phyloP scores from a whole-genome alignment of 2,329 filamentous ascomycete genomes.

The Verticillium longisporum region DNA sequence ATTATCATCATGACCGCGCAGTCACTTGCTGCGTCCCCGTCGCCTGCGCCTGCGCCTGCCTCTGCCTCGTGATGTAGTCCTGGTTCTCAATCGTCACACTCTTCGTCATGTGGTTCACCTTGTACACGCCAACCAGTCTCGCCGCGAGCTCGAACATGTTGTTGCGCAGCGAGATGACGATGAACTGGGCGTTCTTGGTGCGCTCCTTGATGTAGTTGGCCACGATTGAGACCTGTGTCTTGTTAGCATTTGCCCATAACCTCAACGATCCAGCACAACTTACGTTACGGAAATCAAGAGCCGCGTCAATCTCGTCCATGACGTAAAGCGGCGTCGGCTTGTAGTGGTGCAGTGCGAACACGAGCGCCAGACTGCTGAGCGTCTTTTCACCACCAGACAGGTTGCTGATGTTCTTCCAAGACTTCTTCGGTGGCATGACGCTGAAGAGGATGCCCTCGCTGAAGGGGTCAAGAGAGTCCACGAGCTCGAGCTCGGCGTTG shows the following conservation, averaged over 20 bases:
- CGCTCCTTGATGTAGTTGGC: slow-evolving; percentile 98
- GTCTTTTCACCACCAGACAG: slow-evolving; percentile 97
- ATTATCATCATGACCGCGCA: background rate
- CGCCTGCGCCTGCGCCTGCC: slow-evolving; percentile 20
- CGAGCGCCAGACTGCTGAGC: slow-evolving; percentile 80
- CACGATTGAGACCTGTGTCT: slow-evolving; percentile 81
- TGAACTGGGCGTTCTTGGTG: slow-evolving; percentile 98
- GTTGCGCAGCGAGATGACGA: slow-evolving; percentile 94
- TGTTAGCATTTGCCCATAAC: slow-evolving; percentile 3
- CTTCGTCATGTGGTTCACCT: slow-evolving; percentile 98
- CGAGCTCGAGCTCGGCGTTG: slow-evolving; percentile 93
- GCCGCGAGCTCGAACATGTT: slow-evolving; percentile 99
- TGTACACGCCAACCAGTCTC: slow-evolving; percentile 93
- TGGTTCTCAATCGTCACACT: slow-evolving; percentile 82
- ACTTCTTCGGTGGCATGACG: slow-evolving; percentile 99
- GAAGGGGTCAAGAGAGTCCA: slow-evolving; percentile 94
- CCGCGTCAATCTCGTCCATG: slow-evolving; percentile 99
- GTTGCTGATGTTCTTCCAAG: slow-evolving; percentile 99
- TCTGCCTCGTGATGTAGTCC: slow-evolving; percentile 57
- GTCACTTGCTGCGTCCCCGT: slow-evolving; percentile 6
- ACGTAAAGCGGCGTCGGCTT: slow-evolving; percentile 97
- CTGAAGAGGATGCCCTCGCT: slow-evolving; percentile 94
- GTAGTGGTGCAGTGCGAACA: slow-evolving; percentile 98
- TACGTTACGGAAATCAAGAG: slow-evolving; percentile 95
- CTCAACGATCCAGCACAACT: slow-evolving; percentile 31